phyloP scores from a whole-genome alignment of 2,329 filamentous ascomycete species.

The Neofusicoccum ribis region DNA sequence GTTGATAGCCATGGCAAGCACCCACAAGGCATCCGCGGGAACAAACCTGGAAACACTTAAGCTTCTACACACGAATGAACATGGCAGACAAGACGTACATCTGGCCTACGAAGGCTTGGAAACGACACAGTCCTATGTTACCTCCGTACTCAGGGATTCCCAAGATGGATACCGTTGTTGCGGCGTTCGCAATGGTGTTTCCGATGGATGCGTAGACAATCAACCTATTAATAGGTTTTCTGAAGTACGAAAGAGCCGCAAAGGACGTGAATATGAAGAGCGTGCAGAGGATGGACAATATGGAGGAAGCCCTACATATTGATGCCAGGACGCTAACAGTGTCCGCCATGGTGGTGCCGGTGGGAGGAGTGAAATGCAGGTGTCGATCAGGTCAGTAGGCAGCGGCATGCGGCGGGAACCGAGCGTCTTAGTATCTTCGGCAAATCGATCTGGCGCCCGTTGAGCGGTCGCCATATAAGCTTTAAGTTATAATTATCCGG shows the following conservation, averaged over 20 bases:
- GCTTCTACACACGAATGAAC: slow-evolving; percentile 2
- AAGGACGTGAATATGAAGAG: slow-evolving; percentile 73
- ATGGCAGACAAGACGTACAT: slow-evolving; percentile 58
- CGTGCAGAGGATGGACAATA: slow-evolving; percentile 69
- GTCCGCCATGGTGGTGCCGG: background rate
- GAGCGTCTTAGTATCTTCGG: too few relatives aligned
- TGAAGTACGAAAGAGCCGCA: slow-evolving; percentile 64
- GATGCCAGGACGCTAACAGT: background rate
- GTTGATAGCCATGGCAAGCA: slow-evolving; percentile 78
- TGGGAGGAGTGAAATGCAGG: too few relatives aligned
- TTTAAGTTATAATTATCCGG: too few relatives aligned
- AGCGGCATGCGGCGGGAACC: too few relatives aligned
- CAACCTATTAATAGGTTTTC: slow-evolving; percentile 83
- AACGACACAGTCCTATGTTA: slow-evolving; percentile 66
- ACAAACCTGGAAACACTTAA: slow-evolving; percentile 61
- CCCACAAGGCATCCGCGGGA: slow-evolving; percentile 74
- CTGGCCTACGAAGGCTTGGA: slow-evolving; percentile 78
- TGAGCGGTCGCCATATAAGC: too few relatives aligned
- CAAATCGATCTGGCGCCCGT: too few relatives aligned
- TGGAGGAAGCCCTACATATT: slow-evolving; percentile 45
- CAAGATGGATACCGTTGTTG: slow-evolving; percentile 68
- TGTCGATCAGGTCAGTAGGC: too few relatives aligned
- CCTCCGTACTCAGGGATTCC: slow-evolving; percentile 48
- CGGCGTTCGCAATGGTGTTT: slow-evolving; percentile 75
- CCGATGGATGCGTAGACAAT: slow-evolving; percentile 83